Conservation (phyloP, 345 rosid species). For the Salix udensis region DNA sequence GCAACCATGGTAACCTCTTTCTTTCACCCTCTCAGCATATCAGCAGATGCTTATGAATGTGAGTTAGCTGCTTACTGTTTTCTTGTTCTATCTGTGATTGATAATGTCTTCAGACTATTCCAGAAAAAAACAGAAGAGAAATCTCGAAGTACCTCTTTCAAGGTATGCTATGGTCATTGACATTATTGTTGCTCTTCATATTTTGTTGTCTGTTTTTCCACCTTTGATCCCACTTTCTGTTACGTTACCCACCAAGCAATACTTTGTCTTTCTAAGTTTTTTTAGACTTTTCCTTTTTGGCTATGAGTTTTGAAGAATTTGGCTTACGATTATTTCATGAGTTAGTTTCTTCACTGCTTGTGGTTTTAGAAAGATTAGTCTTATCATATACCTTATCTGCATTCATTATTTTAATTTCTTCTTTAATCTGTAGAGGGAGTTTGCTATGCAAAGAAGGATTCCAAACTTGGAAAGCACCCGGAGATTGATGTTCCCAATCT, state of each 20-base stretch:
- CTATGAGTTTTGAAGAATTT: too few relatives aligned
- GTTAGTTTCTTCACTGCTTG: too few relatives aligned
- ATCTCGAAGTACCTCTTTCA: constrained; percentile 28
- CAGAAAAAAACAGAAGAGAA: constrained; percentile 32
- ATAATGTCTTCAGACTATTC: constrained; percentile 11
- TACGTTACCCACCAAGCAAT: background rate
- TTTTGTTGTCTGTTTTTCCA: background rate
- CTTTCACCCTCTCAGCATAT: background rate
- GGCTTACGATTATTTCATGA: too few relatives aligned
- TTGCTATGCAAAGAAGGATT: constrained; percentile 70
- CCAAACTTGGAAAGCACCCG: constrained; percentile 67
- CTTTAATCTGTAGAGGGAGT: constrained; percentile 59
- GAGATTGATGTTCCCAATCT: constrained; percentile 71
- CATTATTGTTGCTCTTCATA: background rate
- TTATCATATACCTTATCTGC: background rate
- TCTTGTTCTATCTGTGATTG: background rate
- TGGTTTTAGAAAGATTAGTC: too few relatives aligned
- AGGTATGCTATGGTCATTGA: background rate
- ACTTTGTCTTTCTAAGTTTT: background rate
- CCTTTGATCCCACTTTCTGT: background rate
- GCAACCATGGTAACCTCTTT: background rate
- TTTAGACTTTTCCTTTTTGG: too few relatives aligned
- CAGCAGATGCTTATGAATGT: background rate
- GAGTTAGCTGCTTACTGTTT: background rate
- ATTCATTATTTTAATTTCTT: background rate